Evolutionary conservation across 495 filamentous ascomycete species (phyloP).

Genomic region (Xylaria intraflava): DNA sequence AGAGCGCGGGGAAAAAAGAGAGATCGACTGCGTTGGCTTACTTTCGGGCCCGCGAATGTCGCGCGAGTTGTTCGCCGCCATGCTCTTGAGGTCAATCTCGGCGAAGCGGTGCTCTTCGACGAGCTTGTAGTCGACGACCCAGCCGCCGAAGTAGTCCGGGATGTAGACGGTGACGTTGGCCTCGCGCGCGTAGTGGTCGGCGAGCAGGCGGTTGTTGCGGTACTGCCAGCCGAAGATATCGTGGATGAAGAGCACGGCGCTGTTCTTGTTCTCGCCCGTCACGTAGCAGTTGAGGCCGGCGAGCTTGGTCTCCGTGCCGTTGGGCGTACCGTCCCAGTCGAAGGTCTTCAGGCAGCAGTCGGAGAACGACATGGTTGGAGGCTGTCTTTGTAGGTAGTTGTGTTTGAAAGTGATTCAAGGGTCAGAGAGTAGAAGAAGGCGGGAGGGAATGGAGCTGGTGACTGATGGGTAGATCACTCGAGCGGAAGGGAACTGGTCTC

Average conservation of each 20-base stretch:
- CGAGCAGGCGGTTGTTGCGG: constrained; percentile 48
- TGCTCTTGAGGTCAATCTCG: background rate
- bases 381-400: background rate
- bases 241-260: constrained; percentile 49
- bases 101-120: constrained; percentile 23
- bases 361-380: constrained; percentile 15
- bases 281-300: constrained; percentile 35
- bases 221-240: constrained; percentile 57
- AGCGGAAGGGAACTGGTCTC: too few relatives aligned
- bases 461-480: too few relatives aligned
- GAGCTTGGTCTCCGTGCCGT: constrained; percentile 33
- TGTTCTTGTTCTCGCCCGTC: constrained; percentile 36
- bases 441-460: too few relatives aligned
- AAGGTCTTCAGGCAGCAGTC: constrained; percentile 37
- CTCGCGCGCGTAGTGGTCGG: constrained; percentile 50
- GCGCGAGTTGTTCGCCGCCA: constrained; percentile 35
- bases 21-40: too few relatives aligned
- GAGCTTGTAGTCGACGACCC: constrained; percentile 25
- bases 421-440: too few relatives aligned
- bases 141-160: constrained; percentile 50
- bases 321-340: constrained; percentile 43
- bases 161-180: constrained; percentile 47
- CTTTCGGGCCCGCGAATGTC: constrained; percentile 46
- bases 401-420: too few relatives aligned
- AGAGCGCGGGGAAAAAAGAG: too few relatives aligned